These are phyloP conservation scores for Diospyros lotus DNA, from an alignment of 148 eudicot genomes.

Conservation along the genomic window DNA sequence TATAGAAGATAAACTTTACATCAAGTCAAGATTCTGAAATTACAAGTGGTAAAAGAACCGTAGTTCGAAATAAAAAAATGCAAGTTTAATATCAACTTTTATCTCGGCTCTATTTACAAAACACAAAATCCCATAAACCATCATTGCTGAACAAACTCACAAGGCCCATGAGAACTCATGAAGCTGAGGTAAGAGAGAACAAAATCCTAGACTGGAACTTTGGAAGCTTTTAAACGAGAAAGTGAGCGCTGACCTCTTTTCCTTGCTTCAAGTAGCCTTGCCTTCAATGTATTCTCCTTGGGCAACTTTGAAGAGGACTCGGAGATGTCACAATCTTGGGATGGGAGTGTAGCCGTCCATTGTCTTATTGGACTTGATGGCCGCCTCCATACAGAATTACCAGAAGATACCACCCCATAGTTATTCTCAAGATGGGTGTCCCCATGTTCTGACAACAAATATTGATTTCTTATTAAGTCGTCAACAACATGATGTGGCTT, in stretches of 20 bases:
- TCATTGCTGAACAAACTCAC: neutral
- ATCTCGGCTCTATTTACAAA: constrained; percentile 5
- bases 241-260: constrained; percentile 71
- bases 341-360: constrained; percentile 52
- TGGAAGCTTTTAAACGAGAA: constrained; percentile 60
- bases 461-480: constrained; percentile 51
- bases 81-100: no score
- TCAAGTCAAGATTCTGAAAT: no score
- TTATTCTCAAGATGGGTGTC: constrained; percentile 33
- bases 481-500: constrained; percentile 37
- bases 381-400: constrained; percentile 35
- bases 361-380: constrained; percentile 62
- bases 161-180: neutral
- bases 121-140: neutral
- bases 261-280: constrained; percentile 77
- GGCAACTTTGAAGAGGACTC: constrained; percentile 52
- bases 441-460: constrained; percentile 44
- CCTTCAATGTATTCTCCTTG: constrained; percentile 64
- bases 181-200: constrained; percentile 9
- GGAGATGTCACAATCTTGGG: constrained; percentile 36
- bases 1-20: no score
- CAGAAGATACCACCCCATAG: constrained; percentile 22
- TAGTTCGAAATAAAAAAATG: no score
- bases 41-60: no score
- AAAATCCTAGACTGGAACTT: constrained; percentile 29